A percentile compares a stretch with the other conserved stretches of the same genome.
These are phyloP conservation scores for Magnaporthiopsis rhizophila DNA, from an alignment of 2,329 filamentous ascomycete genomes.

Conservation along the genomic window DNA sequence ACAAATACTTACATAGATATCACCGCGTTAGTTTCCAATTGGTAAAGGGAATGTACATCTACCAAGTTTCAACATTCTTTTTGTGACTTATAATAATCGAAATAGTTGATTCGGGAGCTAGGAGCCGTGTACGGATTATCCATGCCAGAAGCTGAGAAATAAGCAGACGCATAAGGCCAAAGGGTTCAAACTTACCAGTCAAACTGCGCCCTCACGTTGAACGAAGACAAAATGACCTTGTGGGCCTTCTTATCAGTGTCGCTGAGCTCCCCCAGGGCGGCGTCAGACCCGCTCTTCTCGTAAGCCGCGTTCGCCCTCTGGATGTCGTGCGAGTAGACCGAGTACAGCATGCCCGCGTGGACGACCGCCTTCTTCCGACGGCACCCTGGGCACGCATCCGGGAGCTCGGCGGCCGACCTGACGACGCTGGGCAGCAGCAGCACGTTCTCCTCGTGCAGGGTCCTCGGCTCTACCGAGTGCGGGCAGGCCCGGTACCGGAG, in stretches of 20 bases:
- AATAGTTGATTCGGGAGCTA: no score
- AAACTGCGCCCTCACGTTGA: neutral
- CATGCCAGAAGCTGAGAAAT: neutral
- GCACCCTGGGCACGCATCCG: neutral
- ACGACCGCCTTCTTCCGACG: neutral
- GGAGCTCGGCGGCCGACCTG: neutral
- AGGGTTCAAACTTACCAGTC: conserved; percentile 6
- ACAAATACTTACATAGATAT: no score
- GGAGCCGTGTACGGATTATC: no score
- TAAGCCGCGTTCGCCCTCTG: neutral
- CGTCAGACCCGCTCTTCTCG: neutral
- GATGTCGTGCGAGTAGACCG: neutral
- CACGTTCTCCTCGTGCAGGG: conserved; percentile 5
- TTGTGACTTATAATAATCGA: no score
- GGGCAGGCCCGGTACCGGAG: neutral
- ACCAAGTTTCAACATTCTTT: no score
- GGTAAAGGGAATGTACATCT: no score
- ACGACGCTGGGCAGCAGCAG: neutral
- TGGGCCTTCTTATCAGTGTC: conserved; percentile 2
- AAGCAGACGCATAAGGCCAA: no score
- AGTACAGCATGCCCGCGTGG: conserved; percentile 1
- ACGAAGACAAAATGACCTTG: neutral
- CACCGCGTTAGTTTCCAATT: no score
- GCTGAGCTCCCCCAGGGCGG: neutral
- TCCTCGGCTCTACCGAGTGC: neutral